Evolutionary conservation across 78 protist species (phyloP).

Genomic region (Creolimax fragrantissima): DNA sequence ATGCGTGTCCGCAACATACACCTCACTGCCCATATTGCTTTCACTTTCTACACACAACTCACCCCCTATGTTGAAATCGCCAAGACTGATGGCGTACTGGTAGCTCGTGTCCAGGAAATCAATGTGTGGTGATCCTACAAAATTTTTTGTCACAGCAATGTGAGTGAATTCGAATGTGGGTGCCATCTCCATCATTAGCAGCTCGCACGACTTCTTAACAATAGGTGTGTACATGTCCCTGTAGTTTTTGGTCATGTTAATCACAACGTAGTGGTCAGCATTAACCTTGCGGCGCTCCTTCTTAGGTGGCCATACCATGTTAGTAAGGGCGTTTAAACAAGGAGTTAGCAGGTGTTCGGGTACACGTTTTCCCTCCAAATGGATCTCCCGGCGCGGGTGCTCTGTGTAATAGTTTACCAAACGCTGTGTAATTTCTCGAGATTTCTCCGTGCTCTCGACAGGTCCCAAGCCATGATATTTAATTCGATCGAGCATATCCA

Average conservation of each 20-base stretch:
- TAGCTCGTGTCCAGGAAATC: neutral
- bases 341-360: neutral
- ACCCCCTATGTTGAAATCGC: neutral
- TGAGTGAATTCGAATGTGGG: neutral
- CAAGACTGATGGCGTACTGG: slow-evolving; percentile 7
- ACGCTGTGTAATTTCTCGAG: neutral
- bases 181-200: neutral
- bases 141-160: neutral
- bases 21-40: neutral
- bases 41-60: neutral
- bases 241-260: neutral
- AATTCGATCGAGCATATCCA: neutral
- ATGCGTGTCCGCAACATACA: slow-evolving; percentile 12
- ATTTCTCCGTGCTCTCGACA: neutral
- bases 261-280: neutral
- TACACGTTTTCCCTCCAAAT: neutral
- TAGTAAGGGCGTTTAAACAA: neutral
- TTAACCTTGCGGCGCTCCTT: neutral
- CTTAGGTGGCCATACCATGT: neutral
- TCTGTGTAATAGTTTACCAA: neutral
- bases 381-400: neutral
- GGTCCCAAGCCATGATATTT: neutral
- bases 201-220: neutral
- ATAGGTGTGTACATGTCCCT: neutral
- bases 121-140: neutral